Conservation (phyloP, 2,329 filamentous ascomycete species). For the Tolypocladium tundrense region DNA sequence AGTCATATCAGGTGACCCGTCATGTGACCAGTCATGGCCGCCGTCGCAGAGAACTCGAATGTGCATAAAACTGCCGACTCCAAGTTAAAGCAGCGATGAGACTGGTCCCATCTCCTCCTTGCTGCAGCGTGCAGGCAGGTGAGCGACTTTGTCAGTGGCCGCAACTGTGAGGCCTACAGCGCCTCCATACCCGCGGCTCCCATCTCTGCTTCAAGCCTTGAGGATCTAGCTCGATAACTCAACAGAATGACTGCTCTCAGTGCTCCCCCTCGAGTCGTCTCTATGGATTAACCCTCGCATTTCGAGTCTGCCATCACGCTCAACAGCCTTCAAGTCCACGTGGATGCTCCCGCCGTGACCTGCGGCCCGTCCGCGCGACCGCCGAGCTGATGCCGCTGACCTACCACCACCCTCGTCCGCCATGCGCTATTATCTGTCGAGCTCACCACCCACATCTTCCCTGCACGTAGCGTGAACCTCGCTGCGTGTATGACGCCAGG, state of each 20-base stretch:
- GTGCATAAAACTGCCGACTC: neutral
- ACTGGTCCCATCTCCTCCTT: neutral
- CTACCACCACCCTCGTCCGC: neutral
- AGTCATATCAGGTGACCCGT: no score
- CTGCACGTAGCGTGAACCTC: neutral
- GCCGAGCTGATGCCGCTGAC: slow-evolving; percentile 1
- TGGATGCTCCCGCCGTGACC: neutral
- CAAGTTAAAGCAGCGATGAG: neutral
- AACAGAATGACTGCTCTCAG: neutral
- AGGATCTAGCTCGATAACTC: neutral
- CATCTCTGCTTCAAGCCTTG: neutral
- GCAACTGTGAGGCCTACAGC: neutral
- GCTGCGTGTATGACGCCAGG: neutral
- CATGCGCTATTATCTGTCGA: neutral
- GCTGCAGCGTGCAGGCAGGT: neutral
- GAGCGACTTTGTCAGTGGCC: neutral
- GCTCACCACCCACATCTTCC: neutral
- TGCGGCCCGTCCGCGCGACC: slow-evolving; percentile 2
- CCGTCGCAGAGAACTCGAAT: no score
- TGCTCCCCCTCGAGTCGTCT: neutral
- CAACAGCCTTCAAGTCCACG: neutral
- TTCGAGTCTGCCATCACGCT: neutral
- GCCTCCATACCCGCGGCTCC: neutral
- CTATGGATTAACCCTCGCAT: no score
- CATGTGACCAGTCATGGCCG: no score